These are phyloP conservation scores for Pichia nakasei DNA, from an alignment of 805 yeast species.

Conservation along the genomic window DNA sequence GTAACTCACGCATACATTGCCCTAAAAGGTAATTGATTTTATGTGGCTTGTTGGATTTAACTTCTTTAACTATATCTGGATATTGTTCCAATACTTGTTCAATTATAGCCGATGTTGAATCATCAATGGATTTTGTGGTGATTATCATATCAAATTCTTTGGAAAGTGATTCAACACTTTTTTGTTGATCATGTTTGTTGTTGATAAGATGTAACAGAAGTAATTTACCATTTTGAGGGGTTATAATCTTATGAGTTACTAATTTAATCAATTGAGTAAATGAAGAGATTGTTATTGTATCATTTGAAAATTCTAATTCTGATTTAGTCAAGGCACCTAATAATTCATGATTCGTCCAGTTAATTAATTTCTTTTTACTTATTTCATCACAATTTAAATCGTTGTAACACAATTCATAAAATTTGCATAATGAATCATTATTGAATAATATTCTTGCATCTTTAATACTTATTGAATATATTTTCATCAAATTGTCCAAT, in stretches of 20 bases:
- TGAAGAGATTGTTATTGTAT: conserved; percentile 30
- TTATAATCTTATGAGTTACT: conserved; percentile 34
- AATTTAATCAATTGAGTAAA: conserved; percentile 47
- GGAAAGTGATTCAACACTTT: conserved; percentile 36
- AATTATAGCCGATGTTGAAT: conserved; percentile 24
- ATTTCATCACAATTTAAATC: conserved; percentile 12
- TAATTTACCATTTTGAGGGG: conserved; percentile 59
- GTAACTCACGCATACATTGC: conserved; percentile 69
- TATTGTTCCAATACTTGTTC: conserved; percentile 28
- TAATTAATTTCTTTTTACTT: conserved; percentile 4
- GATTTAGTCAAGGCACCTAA: conserved; percentile 59
- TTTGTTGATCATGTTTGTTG: conserved; percentile 31
- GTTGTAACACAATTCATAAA: conserved; percentile 40
- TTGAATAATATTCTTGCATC: conserved; percentile 67
- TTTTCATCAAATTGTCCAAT: conserved; percentile 37
- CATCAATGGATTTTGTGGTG: conserved; percentile 22
- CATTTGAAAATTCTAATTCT: conserved; percentile 26
- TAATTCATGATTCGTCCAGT: conserved; percentile 75
- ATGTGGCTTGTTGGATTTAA: conserved; percentile 46
- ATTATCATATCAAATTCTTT: conserved; percentile 42
- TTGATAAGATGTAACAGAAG: conserved; percentile 54
- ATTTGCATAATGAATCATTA: conserved; percentile 39
- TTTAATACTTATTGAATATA: conserved; percentile 52
- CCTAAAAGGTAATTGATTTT: conserved; percentile 78
- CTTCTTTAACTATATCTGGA: conserved; percentile 46